A percentile compares a stretch with the other conserved stretches of the same genome.
These are phyloP conservation scores for Sclerotinia trifoliorum DNA, from an alignment of 2,329 filamentous ascomycete species.

Conservation along the genomic window DNA sequence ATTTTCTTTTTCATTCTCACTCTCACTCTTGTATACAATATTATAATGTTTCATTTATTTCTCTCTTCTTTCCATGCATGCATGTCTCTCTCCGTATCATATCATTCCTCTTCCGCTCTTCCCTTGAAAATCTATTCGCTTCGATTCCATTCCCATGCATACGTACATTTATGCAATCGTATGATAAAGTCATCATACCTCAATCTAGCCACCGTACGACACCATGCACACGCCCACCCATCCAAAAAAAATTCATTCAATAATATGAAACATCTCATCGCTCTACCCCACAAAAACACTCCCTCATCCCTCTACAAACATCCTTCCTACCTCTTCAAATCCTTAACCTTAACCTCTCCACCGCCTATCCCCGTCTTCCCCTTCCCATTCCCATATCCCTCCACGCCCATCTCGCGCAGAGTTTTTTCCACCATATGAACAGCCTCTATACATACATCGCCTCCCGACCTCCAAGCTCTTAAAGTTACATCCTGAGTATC, in stretches of 20 bases:
- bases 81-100: too few species aligned
- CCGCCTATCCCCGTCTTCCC: conserved; percentile 37
- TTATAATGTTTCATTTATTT: too few species aligned
- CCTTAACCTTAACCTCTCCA: conserved; percentile 40
- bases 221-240: too few species aligned
- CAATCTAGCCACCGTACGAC: background rate
- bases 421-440: conserved; percentile 61
- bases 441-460: conserved; percentile 67
- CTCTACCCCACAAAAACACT: background rate
- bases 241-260: background rate
- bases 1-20: too few species aligned
- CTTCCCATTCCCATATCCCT: conserved; percentile 35
- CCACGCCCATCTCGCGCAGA: conserved; percentile 46
- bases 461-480: conserved; percentile 70
- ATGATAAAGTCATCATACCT: background rate
- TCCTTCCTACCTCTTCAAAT: conserved; percentile 32
- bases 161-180: background rate
- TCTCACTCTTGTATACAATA: too few species aligned
- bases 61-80: too few species aligned
- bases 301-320: too few species aligned
- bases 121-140: too few species aligned
- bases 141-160: background rate
- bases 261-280: background rate
- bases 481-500: conserved; percentile 65
- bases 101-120: too few species aligned